These are phyloP conservation scores for Verticillium longisporum DNA, from an alignment of 2,329 filamentous ascomycete species.

Conservation along the genomic window DNA sequence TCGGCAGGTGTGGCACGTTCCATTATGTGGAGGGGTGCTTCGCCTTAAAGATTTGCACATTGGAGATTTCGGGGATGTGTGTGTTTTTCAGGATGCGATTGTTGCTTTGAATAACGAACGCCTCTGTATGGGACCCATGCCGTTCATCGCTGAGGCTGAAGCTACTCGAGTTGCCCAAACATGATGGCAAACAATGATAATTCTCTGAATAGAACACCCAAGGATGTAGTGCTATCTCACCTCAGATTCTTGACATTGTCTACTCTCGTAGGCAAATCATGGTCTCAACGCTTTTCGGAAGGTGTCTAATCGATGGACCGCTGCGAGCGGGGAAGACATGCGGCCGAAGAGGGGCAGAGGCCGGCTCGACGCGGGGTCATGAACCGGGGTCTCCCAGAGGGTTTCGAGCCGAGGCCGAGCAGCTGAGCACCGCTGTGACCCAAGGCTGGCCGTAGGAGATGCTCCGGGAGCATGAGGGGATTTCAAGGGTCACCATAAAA, in stretches of 20 bases:
- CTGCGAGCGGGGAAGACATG: neutral
- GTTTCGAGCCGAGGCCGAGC: neutral
- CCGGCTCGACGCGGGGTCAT: neutral
- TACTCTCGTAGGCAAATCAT: too few species aligned
- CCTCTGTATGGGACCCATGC: too few species aligned
- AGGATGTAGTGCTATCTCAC: neutral
- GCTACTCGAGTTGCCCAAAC: too few species aligned
- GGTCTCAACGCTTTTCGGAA: neutral
- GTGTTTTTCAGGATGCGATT: neutral
- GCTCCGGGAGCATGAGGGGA: neutral
- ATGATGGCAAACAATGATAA: too few species aligned
- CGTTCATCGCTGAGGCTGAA: too few species aligned
- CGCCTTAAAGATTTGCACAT: neutral
- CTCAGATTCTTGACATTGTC: neutral
- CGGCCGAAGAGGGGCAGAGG: neutral
- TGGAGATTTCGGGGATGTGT: neutral
- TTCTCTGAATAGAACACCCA: too few species aligned
- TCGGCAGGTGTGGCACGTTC: neutral
- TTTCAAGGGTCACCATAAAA: neutral
- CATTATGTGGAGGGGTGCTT: neutral
- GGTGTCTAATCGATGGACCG: neutral
- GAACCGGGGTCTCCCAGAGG: neutral
- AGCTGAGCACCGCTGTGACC: neutral
- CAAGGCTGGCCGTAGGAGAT: neutral
- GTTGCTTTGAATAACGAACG: too few species aligned